These are phyloP conservation scores for Pseudogymnoascus sp. DNA, from an alignment of 2,329 filamentous ascomycete genomes.

Conservation along the genomic window DNA sequence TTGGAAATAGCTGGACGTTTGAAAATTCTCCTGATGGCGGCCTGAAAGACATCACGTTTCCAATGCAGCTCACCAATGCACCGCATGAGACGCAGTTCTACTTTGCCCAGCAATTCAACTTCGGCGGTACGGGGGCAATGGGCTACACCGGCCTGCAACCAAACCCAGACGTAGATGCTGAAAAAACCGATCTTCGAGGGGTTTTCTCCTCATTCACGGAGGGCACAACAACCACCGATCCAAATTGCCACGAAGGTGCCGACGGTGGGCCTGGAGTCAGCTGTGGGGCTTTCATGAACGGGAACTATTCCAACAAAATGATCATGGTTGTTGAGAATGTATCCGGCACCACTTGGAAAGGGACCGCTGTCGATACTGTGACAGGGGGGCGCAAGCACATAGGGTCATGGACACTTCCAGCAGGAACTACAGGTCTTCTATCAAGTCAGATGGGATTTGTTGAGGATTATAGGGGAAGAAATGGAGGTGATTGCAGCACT, in stretches of 20 bases:
- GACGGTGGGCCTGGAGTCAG: slow-evolving; percentile 11
- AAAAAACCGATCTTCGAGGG: not conserved
- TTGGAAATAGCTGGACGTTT: not conserved
- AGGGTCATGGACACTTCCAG: slow-evolving; percentile 18
- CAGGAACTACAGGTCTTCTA: not conserved
- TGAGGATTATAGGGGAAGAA: not conserved
- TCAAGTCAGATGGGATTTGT: not conserved
- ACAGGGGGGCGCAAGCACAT: slow-evolving; percentile 15
- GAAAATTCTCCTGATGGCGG: not conserved
- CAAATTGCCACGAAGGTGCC: not conserved
- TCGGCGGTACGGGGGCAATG: not conserved
- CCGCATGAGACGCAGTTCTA: not conserved
- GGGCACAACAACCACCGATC: not conserved
- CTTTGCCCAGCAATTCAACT: not conserved
- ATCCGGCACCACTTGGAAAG: slow-evolving; percentile 20
- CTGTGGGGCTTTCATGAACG: slow-evolving; percentile 6
- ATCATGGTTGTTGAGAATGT: slow-evolving; percentile 19
- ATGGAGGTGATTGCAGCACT: not conserved
- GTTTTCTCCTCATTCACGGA: not conserved
- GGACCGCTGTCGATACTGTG: slow-evolving; percentile 18
- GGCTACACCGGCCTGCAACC: not conserved
- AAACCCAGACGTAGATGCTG: not conserved
- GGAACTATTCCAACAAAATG: slow-evolving; percentile 19
- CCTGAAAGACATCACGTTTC: not conserved
- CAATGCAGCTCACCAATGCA: not conserved